Base-by-base conservation (phyloP, 2,329 filamentous ascomycete genomes). In the Ophidiomyces ophidiicola region DNA sequence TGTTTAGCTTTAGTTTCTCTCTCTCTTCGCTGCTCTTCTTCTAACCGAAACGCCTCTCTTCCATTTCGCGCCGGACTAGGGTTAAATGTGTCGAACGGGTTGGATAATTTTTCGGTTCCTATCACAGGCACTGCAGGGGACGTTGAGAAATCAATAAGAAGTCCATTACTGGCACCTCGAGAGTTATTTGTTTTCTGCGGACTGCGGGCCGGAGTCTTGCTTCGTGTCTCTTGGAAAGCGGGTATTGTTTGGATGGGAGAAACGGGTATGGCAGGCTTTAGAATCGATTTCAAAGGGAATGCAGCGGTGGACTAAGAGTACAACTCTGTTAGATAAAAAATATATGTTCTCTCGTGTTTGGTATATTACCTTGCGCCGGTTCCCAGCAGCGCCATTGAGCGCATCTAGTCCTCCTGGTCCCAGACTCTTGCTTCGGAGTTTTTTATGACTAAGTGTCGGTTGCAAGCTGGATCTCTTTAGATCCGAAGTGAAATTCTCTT, bases 391-490 rank as follows among this genome's bases (percentile, higher is more conserved):
- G 53, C 80, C 72, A 58, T 81, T 86, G 40, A 92, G 69, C 42
- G 80, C 79, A 67, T 92, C 86, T 32, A 94, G 63, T 18, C 87
- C 86, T 36, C 88, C 90, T 11, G 90, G 88, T 2, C 90, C 90
- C 50, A 98, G 79, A 63, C 88, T 96, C 68, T 94, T 96, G 63
- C 88, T 94, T 48, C 90, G 78, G 43, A 80, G 82, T 63, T 86
- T 88, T 64, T 70, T 71, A 26, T 63, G 61, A 36, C 56, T 56
- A 6, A 51, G 71, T 10, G 37, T 46, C 15, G 46, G 50, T 8
- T 50, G 49, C 6, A 50, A 37, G 33, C 19, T 32, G 31, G 15
- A 33, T 21, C 44, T 45, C 28, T 68, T 71, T 41, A 81, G 59
- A 49, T 84, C 78, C 30, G 78, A 63, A 2, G 79, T 82, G 54